Conservation (phyloP, 352 stramenopile species). For the Phytophthora pseudosyringae region DNA sequence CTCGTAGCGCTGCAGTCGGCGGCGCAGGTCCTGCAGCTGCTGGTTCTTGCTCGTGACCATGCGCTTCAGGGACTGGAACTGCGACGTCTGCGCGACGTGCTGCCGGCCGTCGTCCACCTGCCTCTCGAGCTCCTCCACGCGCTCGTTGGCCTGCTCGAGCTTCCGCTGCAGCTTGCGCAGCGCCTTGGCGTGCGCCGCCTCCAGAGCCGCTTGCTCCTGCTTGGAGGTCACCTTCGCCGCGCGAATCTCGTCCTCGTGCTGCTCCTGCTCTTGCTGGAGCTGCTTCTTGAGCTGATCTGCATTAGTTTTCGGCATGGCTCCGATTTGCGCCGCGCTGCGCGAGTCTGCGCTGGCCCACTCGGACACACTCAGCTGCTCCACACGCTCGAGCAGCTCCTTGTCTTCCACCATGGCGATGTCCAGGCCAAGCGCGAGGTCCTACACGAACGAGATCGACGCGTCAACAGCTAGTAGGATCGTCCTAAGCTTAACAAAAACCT, state of each 20-base stretch:
- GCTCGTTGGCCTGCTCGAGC: slow-evolving; percentile 58
- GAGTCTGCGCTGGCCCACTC: slow-evolving; percentile 67
- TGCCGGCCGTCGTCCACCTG: slow-evolving; percentile 65
- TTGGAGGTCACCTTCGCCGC: slow-evolving; percentile 54
- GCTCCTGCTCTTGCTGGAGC: slow-evolving; percentile 47
- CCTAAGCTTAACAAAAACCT: not conserved
- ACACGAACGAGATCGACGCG: not conserved
- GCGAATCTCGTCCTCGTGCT: slow-evolving; percentile 70
- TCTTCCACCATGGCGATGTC: slow-evolving; percentile 83
- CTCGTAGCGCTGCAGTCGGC: slow-evolving; percentile 80
- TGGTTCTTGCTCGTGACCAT: slow-evolving; percentile 88
- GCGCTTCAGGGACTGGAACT: slow-evolving; percentile 87
- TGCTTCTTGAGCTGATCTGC: slow-evolving; percentile 36
- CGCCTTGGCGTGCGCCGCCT: slow-evolving; percentile 60
- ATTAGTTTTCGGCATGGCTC: slow-evolving; percentile 27
- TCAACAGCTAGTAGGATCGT: not conserved
- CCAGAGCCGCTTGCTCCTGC: slow-evolving; percentile 53
- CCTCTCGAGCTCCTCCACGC: slow-evolving; percentile 60
- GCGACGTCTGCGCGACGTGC: slow-evolving; percentile 78
- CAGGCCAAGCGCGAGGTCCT: slow-evolving; percentile 71
- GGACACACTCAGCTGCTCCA: slow-evolving; percentile 77
- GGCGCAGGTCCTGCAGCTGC: slow-evolving; percentile 69
- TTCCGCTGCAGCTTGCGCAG: slow-evolving; percentile 62
- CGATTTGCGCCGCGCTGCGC: slow-evolving; percentile 30
- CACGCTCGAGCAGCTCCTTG: slow-evolving; percentile 71